Evolutionary conservation across 148 eudicot genomes (phyloP).

Genomic region (Amaranthus hypochondriacus): DNA sequence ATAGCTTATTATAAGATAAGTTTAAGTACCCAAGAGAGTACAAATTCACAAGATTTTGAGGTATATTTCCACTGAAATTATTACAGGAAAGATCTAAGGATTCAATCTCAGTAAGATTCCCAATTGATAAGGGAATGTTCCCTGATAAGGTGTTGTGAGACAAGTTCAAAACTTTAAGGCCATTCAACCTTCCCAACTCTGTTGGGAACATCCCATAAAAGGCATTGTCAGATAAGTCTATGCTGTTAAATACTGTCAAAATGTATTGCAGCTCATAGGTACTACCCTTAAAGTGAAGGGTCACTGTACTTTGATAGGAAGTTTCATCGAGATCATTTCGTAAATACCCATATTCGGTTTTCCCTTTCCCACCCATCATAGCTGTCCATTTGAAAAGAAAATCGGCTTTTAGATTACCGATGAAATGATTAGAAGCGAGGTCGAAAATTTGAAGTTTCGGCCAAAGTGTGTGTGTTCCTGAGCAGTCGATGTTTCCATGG

Average conservation of each 20-base stretch:
- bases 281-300: neutral
- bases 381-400: conserved; percentile 24
- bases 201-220: conserved; percentile 31
- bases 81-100: conserved; percentile 38
- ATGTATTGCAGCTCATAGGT: conserved; percentile 1
- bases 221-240: conserved; percentile 24
- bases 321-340: neutral
- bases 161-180: conserved; percentile 26
- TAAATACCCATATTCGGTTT: neutral
- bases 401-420: conserved; percentile 19
- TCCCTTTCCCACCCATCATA: conserved; percentile 8
- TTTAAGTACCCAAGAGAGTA: conserved; percentile 20
- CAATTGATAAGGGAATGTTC: conserved; percentile 28
- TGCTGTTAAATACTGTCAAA: conserved; percentile 3
- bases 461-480: conserved; percentile 7
- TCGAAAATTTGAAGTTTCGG: conserved; percentile 48
- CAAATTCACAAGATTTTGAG: conserved; percentile 13
- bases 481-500: conserved; percentile 31
- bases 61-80: conserved; percentile 26
- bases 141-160: conserved; percentile 33
- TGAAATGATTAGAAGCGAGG: conserved; percentile 41
- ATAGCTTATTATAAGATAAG: conserved; percentile 26
- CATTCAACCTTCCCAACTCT: conserved; percentile 21
- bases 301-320: conserved; percentile 19
- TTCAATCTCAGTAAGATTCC: conserved; percentile 26